Percentiles rank a stretch among this genome's conserved stretches.
phyloP scores from a whole-genome alignment of 495 filamentous ascomycete species.

The Pyrenula aspistea region DNA sequence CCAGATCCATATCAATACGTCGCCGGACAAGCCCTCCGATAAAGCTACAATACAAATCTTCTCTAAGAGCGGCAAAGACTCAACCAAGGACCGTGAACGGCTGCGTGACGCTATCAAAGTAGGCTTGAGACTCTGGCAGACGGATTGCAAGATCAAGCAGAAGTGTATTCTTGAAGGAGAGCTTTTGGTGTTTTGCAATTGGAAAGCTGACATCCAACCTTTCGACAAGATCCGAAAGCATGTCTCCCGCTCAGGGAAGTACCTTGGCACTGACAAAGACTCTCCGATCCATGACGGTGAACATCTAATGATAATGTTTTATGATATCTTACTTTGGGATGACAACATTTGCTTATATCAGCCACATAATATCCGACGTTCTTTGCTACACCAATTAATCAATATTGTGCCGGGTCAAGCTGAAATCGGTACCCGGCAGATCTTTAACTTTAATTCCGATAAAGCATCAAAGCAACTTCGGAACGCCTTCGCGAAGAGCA shows the following conservation, averaged over 20 bases:
- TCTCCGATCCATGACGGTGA: constrained; percentile 59
- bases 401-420: constrained; percentile 43
- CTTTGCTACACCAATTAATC: constrained; percentile 45
- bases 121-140: constrained; percentile 43
- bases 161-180: constrained; percentile 76
- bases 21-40: constrained; percentile 39
- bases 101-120: constrained; percentile 41
- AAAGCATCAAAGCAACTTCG: constrained; percentile 37
- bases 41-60: constrained; percentile 60
- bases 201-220: constrained; percentile 43
- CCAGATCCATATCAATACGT: constrained; percentile 55
- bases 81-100: constrained; percentile 53
- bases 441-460: constrained; percentile 45
- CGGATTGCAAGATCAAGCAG: constrained; percentile 41
- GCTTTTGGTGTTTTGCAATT: constrained; percentile 62
- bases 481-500: constrained; percentile 50
- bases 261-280: constrained; percentile 55
- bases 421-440: constrained; percentile 45
- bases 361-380: constrained; percentile 48
- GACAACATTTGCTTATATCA: constrained; percentile 48
- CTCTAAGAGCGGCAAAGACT: constrained; percentile 85
- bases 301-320: constrained; percentile 76
- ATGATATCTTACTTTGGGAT: constrained; percentile 64
- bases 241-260: constrained; percentile 58
- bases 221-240: constrained; percentile 78